These are phyloP conservation scores for Fulvia fulva DNA, from an alignment of 2,329 filamentous ascomycete genomes.

Conservation along the genomic window DNA sequence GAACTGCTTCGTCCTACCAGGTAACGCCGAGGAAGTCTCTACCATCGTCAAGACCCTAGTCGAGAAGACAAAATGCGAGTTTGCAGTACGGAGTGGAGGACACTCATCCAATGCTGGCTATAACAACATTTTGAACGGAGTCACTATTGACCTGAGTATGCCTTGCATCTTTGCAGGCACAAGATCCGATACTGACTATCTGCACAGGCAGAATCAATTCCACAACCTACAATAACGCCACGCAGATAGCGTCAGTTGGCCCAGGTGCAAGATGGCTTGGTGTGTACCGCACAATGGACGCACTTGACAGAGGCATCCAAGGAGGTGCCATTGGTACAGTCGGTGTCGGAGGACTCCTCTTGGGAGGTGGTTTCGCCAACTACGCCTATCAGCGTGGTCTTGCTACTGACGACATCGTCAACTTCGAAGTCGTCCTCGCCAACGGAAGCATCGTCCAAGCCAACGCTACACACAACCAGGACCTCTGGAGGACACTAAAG, in stretches of 20 bases:
- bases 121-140: slow-evolving; percentile 16
- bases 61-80: slow-evolving; percentile 3
- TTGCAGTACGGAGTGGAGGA: slow-evolving; percentile 15
- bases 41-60: not conserved
- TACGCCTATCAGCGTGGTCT: slow-evolving; percentile 48
- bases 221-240: slow-evolving; percentile 4
- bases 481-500: slow-evolving; percentile 47
- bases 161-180: not conserved
- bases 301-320: not conserved
- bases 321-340: slow-evolving; percentile 1
- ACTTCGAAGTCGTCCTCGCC: slow-evolving; percentile 33
- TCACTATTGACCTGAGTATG: slow-evolving; percentile 16
- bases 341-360: slow-evolving; percentile 5
- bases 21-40: not conserved
- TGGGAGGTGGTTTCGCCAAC: slow-evolving; percentile 46
- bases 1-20: slow-evolving; percentile 1
- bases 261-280: slow-evolving; percentile 43
- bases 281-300: slow-evolving; percentile 30
- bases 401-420: slow-evolving; percentile 37
- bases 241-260: slow-evolving; percentile 33
- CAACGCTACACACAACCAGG: slow-evolving; percentile 42
- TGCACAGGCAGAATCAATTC: slow-evolving; percentile 1
- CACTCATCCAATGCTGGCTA: slow-evolving; percentile 14
- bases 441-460: slow-evolving; percentile 37
- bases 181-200: not conserved